Percentiles rank a stretch among this genome's conserved stretches.
phyloP scores from a whole-genome alignment of 208 protist species.

The Crithidia fasciculata region DNA sequence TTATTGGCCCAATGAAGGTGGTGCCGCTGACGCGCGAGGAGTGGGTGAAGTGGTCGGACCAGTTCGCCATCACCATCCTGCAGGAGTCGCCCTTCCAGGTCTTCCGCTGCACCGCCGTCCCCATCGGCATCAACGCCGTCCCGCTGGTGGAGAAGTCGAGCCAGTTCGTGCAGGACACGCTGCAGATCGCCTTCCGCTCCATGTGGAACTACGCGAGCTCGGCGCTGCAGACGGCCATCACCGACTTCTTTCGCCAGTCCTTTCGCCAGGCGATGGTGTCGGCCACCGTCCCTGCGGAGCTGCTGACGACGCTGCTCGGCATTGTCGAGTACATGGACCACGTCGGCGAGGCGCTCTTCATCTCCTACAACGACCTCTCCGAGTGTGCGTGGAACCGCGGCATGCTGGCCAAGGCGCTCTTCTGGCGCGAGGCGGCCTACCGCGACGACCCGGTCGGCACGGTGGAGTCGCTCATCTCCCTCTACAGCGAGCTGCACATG shows the following conservation, averaged over 20 bases:
- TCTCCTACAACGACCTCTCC: constrained; percentile 68
- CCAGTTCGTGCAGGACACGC: constrained; percentile 67
- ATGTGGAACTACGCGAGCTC: constrained; percentile 79
- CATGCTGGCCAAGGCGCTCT: constrained; percentile 89
- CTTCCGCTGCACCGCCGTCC: constrained; percentile 78
- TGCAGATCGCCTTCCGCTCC: constrained; percentile 76
- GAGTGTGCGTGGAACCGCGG: constrained; percentile 85
- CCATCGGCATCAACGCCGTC: constrained; percentile 65
- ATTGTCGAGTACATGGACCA: constrained; percentile 91
- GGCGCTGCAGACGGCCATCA: constrained; percentile 58
- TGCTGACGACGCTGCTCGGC: constrained; percentile 67
- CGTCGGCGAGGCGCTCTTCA: constrained; percentile 68
- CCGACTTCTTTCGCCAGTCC: constrained; percentile 66
- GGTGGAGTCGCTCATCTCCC: constrained; percentile 78
- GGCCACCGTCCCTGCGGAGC: constrained; percentile 71
- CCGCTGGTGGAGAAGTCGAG: constrained; percentile 71
- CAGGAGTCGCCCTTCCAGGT: constrained; percentile 87
- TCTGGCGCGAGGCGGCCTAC: constrained; percentile 88
- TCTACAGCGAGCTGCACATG: constrained; percentile 85
- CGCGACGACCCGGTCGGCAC: constrained; percentile 66
- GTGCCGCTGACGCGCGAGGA: constrained; percentile 80
- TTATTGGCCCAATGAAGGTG: constrained; percentile 62
- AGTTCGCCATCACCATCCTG: constrained; percentile 72
- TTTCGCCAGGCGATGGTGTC: constrained; percentile 69
- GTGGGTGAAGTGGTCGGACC: constrained; percentile 75